Percentiles rank a stretch among this genome's conserved stretches.
These are phyloP conservation scores for Calonectria leucothoes DNA, from an alignment of 2,329 filamentous ascomycete species.

Conservation along the genomic window DNA sequence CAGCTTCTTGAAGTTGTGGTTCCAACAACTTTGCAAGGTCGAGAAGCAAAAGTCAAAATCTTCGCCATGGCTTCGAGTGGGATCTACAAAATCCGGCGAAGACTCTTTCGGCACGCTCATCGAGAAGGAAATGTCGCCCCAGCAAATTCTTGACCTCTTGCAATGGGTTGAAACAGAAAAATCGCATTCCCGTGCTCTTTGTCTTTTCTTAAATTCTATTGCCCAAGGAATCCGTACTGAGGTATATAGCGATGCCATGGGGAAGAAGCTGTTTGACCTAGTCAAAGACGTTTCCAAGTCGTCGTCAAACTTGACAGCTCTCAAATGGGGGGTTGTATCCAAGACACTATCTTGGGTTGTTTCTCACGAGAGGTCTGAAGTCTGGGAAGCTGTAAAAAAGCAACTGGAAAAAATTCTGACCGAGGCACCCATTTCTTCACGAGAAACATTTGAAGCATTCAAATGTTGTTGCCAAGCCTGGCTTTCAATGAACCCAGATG, in stretches of 20 bases:
- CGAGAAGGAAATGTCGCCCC: constrained; percentile 56
- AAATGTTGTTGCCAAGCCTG: constrained; percentile 53
- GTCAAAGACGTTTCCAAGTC: constrained; percentile 44
- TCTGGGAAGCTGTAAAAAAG: constrained; percentile 50
- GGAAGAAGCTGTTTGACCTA: constrained; percentile 52
- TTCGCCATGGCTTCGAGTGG: constrained; percentile 50
- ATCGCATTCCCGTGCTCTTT: constrained; percentile 46
- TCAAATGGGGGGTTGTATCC: constrained; percentile 56
- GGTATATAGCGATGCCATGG: constrained; percentile 55
- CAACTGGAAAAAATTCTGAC: constrained; percentile 47
- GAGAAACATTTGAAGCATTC: constrained; percentile 55
- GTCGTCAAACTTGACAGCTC: constrained; percentile 44
- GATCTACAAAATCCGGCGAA: constrained; percentile 28
- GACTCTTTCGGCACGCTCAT: constrained; percentile 44
- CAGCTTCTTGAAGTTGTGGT: constrained; percentile 61
- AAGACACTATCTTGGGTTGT: constrained; percentile 50
- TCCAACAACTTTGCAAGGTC: constrained; percentile 51
- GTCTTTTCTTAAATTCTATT: constrained; percentile 57
- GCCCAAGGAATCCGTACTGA: constrained; percentile 55
- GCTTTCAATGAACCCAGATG: constrained; percentile 53
- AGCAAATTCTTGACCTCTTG: constrained; percentile 57
- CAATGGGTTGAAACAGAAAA: constrained; percentile 54
- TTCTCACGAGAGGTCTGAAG: constrained; percentile 41
- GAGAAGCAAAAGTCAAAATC: constrained; percentile 43
- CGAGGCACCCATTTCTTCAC: constrained; percentile 45